Conservation (phyloP, 140 eudicot species). For the Oenanthe javanica region DNA sequence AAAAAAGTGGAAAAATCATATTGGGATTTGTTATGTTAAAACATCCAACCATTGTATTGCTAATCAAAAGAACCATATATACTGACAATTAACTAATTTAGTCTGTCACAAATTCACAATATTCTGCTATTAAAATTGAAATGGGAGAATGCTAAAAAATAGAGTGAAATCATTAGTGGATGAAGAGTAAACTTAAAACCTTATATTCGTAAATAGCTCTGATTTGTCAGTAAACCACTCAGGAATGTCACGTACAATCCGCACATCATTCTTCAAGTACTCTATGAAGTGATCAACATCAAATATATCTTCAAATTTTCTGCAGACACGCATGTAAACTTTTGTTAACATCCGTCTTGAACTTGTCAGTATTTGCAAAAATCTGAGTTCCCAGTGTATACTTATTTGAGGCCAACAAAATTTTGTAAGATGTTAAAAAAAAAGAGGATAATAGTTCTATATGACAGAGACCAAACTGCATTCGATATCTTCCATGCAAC, state of each 20-base stretch:
- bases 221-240: conserved; percentile 91
- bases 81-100: not conserved
- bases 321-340: conserved; percentile 21
- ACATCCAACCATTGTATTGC: not conserved
- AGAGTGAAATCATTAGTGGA: not conserved
- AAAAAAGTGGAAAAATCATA: not conserved
- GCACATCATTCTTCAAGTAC: conserved; percentile 93
- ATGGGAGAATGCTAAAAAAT: not conserved
- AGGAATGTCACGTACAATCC: conserved; percentile 91
- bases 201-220: conserved; percentile 80
- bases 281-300: conserved; percentile 96
- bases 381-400: conserved; percentile 8
- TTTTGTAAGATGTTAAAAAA: not conserved
- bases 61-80: not conserved
- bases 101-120: not conserved
- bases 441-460: not conserved
- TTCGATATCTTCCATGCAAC: not conserved
- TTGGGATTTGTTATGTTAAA: not conserved
- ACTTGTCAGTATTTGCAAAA: not conserved
- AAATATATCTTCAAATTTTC: conserved; percentile 97
- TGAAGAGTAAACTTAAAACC: conserved; percentile 31
- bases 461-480: not conserved
- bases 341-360: not conserved
- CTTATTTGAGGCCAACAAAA: conserved; percentile 3
- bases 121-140: not conserved